Percentiles rank a stretch among this genome's conserved stretches.
phyloP scores from a whole-genome alignment of 257 asterid genomes.

The Solanum tarijense region DNA sequence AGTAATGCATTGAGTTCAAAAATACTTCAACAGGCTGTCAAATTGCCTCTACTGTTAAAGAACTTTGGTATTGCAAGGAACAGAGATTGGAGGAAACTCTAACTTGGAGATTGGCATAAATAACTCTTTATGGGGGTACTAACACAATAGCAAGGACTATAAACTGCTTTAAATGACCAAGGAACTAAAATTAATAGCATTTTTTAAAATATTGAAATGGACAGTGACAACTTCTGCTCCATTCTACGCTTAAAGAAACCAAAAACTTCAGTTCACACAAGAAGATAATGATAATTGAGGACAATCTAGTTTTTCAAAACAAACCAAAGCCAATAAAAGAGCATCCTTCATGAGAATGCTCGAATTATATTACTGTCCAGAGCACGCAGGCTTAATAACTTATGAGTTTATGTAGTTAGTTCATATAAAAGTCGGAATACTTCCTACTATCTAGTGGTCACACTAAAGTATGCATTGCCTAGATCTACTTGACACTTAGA shows the following conservation, averaged over 20 bases:
- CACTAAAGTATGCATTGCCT: neutral
- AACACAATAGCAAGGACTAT: neutral
- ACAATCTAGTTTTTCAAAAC: neutral
- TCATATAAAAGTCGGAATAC: neutral
- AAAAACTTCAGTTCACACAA: neutral
- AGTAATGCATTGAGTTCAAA: neutral
- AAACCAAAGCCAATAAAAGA: neutral
- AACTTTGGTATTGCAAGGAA: neutral
- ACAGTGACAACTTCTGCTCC: neutral
- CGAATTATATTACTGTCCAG: neutral
- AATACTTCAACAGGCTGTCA: neutral
- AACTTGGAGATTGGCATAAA: neutral
- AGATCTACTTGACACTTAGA: neutral
- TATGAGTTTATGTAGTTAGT: neutral
- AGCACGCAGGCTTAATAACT: neutral
- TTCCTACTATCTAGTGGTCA: neutral
- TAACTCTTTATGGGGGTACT: neutral
- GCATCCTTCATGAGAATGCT: neutral
- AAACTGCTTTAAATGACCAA: neutral
- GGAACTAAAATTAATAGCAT: neutral
- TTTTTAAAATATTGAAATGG: neutral
- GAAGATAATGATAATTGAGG: neutral
- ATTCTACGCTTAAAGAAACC: neutral
- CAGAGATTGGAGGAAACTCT: neutral
- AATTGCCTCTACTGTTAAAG: neutral